Conservation (phyloP, 73 alveolate genomes). For the Uronychia setigera region DNA sequence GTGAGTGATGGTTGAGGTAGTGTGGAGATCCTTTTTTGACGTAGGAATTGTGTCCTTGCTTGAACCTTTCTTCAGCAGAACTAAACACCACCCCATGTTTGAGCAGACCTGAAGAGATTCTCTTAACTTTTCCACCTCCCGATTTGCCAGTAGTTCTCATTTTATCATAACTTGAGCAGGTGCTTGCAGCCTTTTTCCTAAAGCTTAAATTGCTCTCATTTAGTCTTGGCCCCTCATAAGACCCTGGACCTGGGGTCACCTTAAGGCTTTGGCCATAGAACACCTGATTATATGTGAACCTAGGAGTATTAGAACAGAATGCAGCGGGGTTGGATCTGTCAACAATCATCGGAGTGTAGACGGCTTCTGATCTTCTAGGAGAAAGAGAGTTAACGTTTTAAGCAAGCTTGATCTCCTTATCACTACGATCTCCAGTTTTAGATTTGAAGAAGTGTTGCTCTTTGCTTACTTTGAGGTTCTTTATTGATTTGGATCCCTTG, state of each 20-base stretch:
- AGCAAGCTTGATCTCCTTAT: background rate
- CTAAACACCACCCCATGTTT: background rate
- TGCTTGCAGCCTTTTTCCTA: background rate
- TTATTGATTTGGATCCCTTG: background rate
- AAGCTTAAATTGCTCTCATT: background rate
- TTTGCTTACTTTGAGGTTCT: background rate
- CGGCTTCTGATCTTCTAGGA: background rate
- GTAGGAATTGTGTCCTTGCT: background rate
- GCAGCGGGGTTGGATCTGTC: conserved; percentile 10
- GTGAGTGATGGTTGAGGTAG: too few species aligned
- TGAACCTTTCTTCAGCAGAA: background rate
- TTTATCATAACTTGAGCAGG: too few species aligned
- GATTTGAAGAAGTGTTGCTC: conserved; percentile 20
- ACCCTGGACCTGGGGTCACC: conserved; percentile 38
- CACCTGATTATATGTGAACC: conserved; percentile 27
- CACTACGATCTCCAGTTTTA: conserved; percentile 6
- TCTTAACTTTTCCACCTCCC: background rate
- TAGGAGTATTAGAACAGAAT: conserved; percentile 18
- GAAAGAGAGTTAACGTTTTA: background rate
- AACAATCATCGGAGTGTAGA: background rate
- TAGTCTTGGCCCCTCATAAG: background rate
- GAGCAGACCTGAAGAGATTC: background rate
- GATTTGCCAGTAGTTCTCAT: too few species aligned
- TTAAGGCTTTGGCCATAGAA: conserved; percentile 32
- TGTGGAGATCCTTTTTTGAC: background rate